Percentiles rank a stretch among this genome's conserved stretches.
These are phyloP conservation scores for Trichoderma atrobrunneum DNA, from an alignment of 2,329 filamentous ascomycete genomes.

Conservation along the genomic window DNA sequence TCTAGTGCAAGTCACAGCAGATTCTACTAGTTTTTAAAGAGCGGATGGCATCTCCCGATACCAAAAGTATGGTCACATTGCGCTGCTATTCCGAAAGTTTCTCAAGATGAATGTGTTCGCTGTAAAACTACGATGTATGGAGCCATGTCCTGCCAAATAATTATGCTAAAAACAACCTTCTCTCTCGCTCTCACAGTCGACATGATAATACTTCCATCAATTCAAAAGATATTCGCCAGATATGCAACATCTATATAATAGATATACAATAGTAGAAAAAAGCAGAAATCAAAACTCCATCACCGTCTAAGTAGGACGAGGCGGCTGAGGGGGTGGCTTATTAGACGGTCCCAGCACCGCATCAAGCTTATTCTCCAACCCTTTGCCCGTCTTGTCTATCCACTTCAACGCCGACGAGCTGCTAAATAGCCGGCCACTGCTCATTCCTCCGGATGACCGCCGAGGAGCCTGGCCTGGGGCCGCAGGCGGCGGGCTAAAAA, in stretches of 20 bases:
- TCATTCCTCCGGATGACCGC: constrained; percentile 22
- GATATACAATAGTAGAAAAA: not conserved
- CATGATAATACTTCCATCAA: not conserved
- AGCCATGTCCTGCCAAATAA: not conserved
- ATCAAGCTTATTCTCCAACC: constrained; percentile 34
- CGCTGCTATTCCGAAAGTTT: not conserved
- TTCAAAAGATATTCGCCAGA: not conserved
- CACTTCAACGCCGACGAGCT: constrained; percentile 36
- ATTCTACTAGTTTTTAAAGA: not conserved
- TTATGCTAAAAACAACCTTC: not conserved
- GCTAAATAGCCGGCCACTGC: constrained; percentile 30
- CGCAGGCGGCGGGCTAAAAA: constrained; percentile 30
- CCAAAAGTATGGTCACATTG: not conserved
- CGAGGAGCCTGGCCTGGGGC: constrained; percentile 13
- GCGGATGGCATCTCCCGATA: not conserved
- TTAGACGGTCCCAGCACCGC: constrained; percentile 26
- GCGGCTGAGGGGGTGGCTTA: constrained; percentile 15
- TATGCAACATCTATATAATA: not conserved
- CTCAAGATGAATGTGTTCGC: not conserved
- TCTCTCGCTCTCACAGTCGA: not conserved
- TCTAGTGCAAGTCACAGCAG: not conserved
- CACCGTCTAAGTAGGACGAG: not conserved
- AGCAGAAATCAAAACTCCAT: not conserved
- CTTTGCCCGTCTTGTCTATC: constrained; percentile 36
- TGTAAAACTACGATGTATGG: not conserved